A percentile compares a stretch with the other conserved stretches of the same genome.
phyloP scores from a whole-genome alignment of 768 basidiomycete species.

The Termitomyces sp. region DNA sequence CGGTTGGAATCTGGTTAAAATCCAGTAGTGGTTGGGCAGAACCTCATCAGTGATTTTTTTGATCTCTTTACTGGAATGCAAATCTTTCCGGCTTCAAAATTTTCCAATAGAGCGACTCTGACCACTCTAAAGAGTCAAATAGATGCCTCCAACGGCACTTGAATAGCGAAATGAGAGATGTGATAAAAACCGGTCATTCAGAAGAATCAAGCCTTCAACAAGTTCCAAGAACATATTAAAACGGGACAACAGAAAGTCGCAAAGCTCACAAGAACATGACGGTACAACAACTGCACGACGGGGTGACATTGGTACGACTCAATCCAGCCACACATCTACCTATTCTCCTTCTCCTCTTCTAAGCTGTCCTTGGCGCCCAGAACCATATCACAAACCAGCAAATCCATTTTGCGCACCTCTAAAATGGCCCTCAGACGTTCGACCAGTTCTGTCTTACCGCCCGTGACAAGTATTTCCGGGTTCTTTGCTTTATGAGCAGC shows the following conservation, averaged over 20 bases:
- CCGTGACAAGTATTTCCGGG: constrained; percentile 6
- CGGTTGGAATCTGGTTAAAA: too few relatives aligned
- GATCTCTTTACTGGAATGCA: too few relatives aligned
- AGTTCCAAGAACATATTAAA: neutral
- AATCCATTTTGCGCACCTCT: constrained; percentile 40
- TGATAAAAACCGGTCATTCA: too few relatives aligned
- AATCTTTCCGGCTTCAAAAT: too few relatives aligned
- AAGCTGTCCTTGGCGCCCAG: constrained; percentile 13
- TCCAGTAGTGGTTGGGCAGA: too few relatives aligned
- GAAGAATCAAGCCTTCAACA: neutral
- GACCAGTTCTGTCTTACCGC: constrained; percentile 32
- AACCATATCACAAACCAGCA: constrained; percentile 40
- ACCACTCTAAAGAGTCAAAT: too few relatives aligned
- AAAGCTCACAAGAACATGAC: neutral
- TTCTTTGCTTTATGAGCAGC: constrained; percentile 47
- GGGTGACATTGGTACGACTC: neutral
- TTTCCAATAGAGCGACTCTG: too few relatives aligned
- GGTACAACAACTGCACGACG: neutral
- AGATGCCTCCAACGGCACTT: too few relatives aligned
- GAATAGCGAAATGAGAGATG: too few relatives aligned
- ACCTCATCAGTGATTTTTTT: too few relatives aligned
- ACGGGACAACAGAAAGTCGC: neutral
- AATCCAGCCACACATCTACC: neutral
- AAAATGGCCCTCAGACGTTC: constrained; percentile 41
- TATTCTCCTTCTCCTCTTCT: neutral